These are phyloP conservation scores for Irpex sp. DNA, from an alignment of 1,284 basidiomycete species.

Conservation along the genomic window DNA sequence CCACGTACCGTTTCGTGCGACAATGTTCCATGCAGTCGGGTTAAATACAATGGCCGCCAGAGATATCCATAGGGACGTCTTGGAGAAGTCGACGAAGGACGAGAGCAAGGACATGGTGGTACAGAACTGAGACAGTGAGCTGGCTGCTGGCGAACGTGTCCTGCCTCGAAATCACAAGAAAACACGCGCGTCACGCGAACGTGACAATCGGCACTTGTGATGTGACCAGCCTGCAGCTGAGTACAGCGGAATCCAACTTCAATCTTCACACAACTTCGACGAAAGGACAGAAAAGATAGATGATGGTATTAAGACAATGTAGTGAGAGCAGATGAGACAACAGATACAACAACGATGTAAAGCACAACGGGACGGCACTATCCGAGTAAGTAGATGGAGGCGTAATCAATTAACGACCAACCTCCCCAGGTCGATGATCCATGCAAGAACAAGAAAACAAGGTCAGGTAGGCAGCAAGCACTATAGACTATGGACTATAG, in stretches of 20 bases:
- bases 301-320: constrained; percentile 1
- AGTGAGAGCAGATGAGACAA: constrained; percentile 1
- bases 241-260: not conserved
- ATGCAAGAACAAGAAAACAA: not conserved
- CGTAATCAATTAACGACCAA: not conserved
- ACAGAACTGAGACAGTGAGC: not conserved
- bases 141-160: not conserved
- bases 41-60: constrained; percentile 79
- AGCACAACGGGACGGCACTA: not conserved
- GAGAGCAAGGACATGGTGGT: constrained; percentile 12
- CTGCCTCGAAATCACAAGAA: not conserved
- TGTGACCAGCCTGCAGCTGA: not conserved
- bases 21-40: constrained; percentile 93
- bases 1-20: constrained; percentile 81
- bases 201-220: constrained; percentile 13
- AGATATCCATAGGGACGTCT: constrained; percentile 65
- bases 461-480: not conserved
- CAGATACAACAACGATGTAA: constrained; percentile 6
- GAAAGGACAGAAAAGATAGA: not conserved
- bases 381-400: not conserved
- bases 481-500: constrained; percentile 33
- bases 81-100: constrained; percentile 50
- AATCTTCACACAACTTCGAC: not conserved
- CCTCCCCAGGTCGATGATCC: not conserved
- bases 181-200: constrained; percentile 5